Base-by-base conservation (phyloP, 495 filamentous ascomycete species). In the Penicillium maclennaniae region DNA sequence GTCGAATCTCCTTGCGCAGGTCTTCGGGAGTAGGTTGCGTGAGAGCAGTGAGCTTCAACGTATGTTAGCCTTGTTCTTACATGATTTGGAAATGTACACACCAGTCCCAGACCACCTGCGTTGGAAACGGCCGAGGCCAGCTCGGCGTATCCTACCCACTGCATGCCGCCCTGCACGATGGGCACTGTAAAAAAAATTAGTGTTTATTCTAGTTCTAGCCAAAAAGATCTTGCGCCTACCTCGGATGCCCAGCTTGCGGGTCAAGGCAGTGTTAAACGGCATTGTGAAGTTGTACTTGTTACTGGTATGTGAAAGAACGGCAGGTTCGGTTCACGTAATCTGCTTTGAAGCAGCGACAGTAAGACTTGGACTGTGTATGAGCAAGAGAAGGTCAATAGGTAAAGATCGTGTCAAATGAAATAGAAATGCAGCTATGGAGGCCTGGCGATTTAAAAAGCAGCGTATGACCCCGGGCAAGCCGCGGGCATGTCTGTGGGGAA, bases 121-220 rank as follows among this genome's bases (percentile, higher is more conserved):
- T 96, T 98, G 71, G 85, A 92, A 55, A 98, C 93, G 41, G 93
- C 93, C 58, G 87, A 82, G 51, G 91, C 92, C 65, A 98, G 81
- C 71, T 96, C 92, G 43, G 92, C 92, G 67, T 91, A 91, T 63
- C 88, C 88, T 43, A 77, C 83, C 85, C 85, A 89, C 82, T 96
- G 91, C 91, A 96, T 97, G 50, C 93, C 93, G 67, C 93, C 93
- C 79, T 98, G 93, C 42, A 98, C 89, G n/a, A 98, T 79, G 52
- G 93, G 93, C 58, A 97, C 91, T 93, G 59, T n/a, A n/a, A n/a
- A 55, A 41, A 14, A n/a, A 28, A 34, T 70, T 49, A 72, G 42
- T 23, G 21, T 12, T 4, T 16, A 14, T 20, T 52, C 1, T 16
- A 36, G 9, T 1, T 10, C 1, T 16, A 0, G n/a, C 7, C 21